These are phyloP conservation scores for Melaleuca quinquenervia DNA, from an alignment of 345 rosid genomes.

Conservation along the genomic window DNA sequence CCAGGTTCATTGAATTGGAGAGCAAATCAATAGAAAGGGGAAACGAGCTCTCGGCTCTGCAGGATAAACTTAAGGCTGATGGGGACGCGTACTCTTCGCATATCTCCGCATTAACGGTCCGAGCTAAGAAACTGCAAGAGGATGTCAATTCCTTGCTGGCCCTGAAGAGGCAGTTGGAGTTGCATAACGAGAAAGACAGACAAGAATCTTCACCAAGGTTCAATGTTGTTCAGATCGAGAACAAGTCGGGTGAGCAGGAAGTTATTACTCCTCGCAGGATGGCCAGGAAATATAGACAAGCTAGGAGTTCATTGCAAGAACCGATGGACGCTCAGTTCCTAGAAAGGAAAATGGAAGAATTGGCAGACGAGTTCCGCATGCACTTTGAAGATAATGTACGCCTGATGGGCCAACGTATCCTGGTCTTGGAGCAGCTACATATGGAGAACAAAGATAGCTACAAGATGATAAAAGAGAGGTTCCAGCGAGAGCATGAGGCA, in stretches of 20 bases:
- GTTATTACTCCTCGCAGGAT: not conserved
- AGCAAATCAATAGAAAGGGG: constrained; percentile 1
- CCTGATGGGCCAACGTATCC: constrained; percentile 46
- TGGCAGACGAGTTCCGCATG: constrained; percentile 48
- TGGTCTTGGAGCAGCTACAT: constrained; percentile 64
- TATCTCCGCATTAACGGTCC: constrained; percentile 6
- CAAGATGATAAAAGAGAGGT: constrained; percentile 17
- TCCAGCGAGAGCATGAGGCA: constrained; percentile 19
- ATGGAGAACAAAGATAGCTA: constrained; percentile 40
- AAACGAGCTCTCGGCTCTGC: constrained; percentile 7
- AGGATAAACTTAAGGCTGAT: not conserved
- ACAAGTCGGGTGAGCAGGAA: not conserved
- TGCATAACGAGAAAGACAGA: constrained; percentile 7
- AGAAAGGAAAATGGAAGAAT: constrained; percentile 59
- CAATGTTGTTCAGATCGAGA: constrained; percentile 19
- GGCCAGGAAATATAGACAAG: not conserved
- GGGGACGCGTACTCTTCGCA: constrained; percentile 9
- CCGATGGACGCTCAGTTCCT: constrained; percentile 12
- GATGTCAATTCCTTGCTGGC: constrained; percentile 22
- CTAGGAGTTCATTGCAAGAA: not conserved
- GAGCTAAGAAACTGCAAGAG: constrained; percentile 11
- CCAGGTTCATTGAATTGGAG: constrained; percentile 27
- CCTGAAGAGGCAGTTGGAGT: constrained; percentile 16
- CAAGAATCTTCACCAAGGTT: constrained; percentile 6
- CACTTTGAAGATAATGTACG: constrained; percentile 57